Conservation (phyloP, 768 basidiomycete genomes). For the Russula olivacea region DNA sequence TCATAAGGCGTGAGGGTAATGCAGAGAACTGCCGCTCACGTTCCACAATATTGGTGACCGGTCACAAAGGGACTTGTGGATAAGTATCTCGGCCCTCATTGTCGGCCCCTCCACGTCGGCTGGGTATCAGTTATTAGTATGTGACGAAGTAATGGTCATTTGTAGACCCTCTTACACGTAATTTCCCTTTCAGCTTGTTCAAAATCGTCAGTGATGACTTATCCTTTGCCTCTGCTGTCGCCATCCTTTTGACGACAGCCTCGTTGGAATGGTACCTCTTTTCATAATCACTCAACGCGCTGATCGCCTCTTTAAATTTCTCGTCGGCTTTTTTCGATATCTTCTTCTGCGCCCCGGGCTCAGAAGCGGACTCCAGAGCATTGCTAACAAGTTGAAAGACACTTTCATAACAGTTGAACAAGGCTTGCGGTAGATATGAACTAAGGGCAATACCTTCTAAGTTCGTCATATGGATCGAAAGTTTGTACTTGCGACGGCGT, state of each 20-base stretch:
- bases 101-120: not conserved
- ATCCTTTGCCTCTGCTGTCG: not conserved
- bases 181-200: not conserved
- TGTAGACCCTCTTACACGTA: not conserved
- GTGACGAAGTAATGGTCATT: no score
- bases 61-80: not conserved
- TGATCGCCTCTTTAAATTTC: not conserved
- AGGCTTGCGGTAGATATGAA: not conserved
- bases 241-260: not conserved
- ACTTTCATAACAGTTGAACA: not conserved
- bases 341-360: not conserved
- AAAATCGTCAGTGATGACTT: not conserved
- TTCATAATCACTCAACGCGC: not conserved
- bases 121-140: not conserved
- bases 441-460: not conserved
- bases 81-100: not conserved
- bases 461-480: not conserved
- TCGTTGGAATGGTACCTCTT: not conserved
- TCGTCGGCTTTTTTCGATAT: not conserved
- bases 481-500: not conserved
- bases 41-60: not conserved
- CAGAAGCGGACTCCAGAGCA: slow-evolving; percentile 1
- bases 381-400: not conserved
- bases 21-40: not conserved
- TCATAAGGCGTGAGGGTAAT: no score